Base-by-base conservation (phyloP, 163 green algal species). In the Scenedesmus sp. region DNA sequence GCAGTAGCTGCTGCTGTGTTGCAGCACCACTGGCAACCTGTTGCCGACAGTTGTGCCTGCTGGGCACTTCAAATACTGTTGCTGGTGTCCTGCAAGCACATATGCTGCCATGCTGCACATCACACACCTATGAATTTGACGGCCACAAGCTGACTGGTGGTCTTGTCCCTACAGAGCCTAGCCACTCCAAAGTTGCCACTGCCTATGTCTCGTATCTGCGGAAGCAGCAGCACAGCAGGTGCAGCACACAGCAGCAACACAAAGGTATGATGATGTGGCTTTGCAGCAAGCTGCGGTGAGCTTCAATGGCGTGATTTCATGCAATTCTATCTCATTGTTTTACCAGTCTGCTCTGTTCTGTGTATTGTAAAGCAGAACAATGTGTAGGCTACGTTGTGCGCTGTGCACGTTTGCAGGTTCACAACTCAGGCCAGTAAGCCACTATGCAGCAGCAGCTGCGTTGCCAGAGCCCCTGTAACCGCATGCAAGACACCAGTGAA, bases 161-260 rank as follows among this genome's bases (percentile, higher is more conserved):
- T 73, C 60, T 94, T 96, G 88, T 99, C 95, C 7, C 94, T 92
- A 94, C 98, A 98, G 16, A 99, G 93, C 94, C 98, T 98, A 0
- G 98, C 97, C 1, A 99, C 96, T 2, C 98, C 98, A 95, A 99
- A 99, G 90, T 99, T 99, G 54, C 98, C 98, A 67, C 83, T 95
- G 12, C 98, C 98, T 84, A 99, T 98, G 83, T 99, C 98, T n/a
- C 94, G 95, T 34, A 91, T 93, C 73, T 93, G 89, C 60, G 76
- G n/a, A 52, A 23, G 5, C 70, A 79, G 23, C 70, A 79, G 66
- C 70, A 52, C 70, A 79, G 70, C 70, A 88, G 15, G 46, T 9
- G 15, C 46, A 59, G 13, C 20, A 34, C 34, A 46, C 34, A 46
- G 34, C 34, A 46, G 34, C 34, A 46, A 46, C 0, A 46, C 34